Evolutionary conservation across 495 filamentous ascomycete genomes (phyloP).

Genomic region (Acidiella bohemica): DNA sequence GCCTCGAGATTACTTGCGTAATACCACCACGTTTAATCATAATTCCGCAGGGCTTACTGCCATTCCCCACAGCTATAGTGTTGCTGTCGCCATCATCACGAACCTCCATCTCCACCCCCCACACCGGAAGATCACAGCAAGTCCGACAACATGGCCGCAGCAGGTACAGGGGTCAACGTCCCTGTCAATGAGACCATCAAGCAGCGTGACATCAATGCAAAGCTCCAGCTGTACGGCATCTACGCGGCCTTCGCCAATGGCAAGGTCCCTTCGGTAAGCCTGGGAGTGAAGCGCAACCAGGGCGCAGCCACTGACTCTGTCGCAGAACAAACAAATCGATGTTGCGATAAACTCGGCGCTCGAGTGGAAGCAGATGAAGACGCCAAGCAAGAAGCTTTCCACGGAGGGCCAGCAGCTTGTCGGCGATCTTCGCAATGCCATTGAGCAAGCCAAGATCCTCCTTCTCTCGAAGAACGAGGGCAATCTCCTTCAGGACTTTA

Average conservation of each 20-base stretch:
- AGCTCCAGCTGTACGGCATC: slow-evolving; percentile 92
- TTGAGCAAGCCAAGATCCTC: slow-evolving; percentile 75
- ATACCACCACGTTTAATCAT: too few species aligned
- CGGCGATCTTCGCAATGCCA: slow-evolving; percentile 62
- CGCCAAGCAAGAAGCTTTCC: slow-evolving; percentile 68
- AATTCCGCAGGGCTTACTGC: too few species aligned
- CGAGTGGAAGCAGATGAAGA: slow-evolving; percentile 47
- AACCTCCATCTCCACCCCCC: background rate
- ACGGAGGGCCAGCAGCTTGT: slow-evolving; percentile 66
- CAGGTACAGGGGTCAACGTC: slow-evolving; percentile 28
- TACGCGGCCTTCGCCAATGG: slow-evolving; percentile 72
- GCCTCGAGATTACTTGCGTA: too few species aligned
- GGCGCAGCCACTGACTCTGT: background rate
- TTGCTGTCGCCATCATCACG: background rate
- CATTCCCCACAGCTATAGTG: too few species aligned
- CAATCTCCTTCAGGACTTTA: slow-evolving; percentile 88
- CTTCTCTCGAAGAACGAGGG: slow-evolving; percentile 93
- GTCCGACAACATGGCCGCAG: background rate
- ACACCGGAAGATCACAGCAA: background rate
- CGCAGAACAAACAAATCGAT: slow-evolving; percentile 84
- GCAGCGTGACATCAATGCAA: slow-evolving; percentile 65
- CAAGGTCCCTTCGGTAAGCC: slow-evolving; percentile 77
- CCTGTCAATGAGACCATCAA: slow-evolving; percentile 31
- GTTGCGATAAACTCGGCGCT: slow-evolving; percentile 79
- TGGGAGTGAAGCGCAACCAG: background rate